Percentiles rank a stretch among this genome's conserved stretches.
Conservation (phyloP, 2,329 filamentous ascomycete genomes). For the Neodidymelliopsis sp. region DNA sequence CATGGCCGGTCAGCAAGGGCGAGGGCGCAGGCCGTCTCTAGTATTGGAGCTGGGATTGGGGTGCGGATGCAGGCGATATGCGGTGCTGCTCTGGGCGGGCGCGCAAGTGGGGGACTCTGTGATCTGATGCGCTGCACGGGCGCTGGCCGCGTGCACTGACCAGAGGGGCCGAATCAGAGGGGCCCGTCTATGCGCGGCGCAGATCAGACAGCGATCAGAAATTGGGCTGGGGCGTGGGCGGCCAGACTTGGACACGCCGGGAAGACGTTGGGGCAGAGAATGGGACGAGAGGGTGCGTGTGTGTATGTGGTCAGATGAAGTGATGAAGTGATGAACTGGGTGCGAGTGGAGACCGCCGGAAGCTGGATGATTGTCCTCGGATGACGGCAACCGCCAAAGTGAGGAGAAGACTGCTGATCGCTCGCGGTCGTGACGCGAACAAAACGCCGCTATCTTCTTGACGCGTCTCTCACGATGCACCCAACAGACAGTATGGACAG, state of each 20-base stretch:
- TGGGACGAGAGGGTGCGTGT: no score
- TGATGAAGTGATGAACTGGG: neutral
- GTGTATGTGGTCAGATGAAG: neutral
- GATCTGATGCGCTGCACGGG: constrained; percentile 8
- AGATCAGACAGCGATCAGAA: constrained; percentile 12
- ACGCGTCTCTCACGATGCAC: no score
- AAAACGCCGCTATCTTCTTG: neutral
- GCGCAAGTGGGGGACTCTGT: constrained; percentile 11
- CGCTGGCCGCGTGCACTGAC: constrained; percentile 14
- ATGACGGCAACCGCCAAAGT: constrained; percentile 18
- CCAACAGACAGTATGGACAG: no score
- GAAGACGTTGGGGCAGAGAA: constrained; percentile 5
- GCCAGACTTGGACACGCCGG: constrained; percentile 15
- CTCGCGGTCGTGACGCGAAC: constrained; percentile 23
- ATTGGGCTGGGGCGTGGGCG: constrained; percentile 10
- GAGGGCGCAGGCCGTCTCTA: constrained; percentile 7
- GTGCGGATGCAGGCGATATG: constrained; percentile 13
- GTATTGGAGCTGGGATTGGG: neutral
- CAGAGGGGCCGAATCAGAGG: constrained; percentile 11
- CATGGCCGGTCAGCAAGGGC: no score
- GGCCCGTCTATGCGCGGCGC: constrained; percentile 11
- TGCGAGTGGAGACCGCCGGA: constrained; percentile 3
- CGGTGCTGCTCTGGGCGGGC: constrained; percentile 9
- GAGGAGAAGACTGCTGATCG: constrained; percentile 30
- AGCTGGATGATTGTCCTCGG: constrained; percentile 8